Evolutionary conservation across 1,284 basidiomycete genomes (phyloP).

Genomic region (Irpex sp.): DNA sequence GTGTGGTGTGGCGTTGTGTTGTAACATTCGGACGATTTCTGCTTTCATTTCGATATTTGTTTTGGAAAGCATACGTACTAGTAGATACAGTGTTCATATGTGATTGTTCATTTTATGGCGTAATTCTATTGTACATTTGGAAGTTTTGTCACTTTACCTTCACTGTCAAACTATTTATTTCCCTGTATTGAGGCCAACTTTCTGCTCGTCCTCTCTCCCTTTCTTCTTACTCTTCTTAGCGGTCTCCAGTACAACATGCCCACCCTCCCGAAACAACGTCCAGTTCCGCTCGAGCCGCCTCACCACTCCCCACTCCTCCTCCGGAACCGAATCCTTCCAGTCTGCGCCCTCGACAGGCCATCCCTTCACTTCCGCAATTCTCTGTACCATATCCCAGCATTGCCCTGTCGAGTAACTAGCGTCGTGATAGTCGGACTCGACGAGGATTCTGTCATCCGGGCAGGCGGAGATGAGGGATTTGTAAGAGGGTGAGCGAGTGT

Average conservation of each 20-base stretch:
- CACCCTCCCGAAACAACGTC: conserved; percentile 49
- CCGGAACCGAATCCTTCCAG: conserved; percentile 41
- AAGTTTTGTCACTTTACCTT: no score
- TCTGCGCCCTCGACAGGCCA: conserved; percentile 58
- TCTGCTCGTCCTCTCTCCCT: background rate
- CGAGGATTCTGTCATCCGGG: conserved; percentile 60
- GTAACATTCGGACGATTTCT: no score
- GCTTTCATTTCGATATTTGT: no score
- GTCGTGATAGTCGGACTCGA: conserved; percentile 74
- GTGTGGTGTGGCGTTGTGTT: no score
- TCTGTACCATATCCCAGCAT: conserved; percentile 69
- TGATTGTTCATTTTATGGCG: no score
- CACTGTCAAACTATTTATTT: no score
- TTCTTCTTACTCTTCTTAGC: background rate
- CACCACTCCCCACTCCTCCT: conserved; percentile 56
- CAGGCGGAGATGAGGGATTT: conserved; percentile 56
- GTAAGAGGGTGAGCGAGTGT: conserved; percentile 60
- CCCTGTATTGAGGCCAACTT: no score
- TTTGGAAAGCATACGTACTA: no score
- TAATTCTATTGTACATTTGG: no score
- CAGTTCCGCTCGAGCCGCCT: conserved; percentile 65
- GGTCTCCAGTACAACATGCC: conserved; percentile 27
- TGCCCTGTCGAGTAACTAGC: conserved; percentile 46
- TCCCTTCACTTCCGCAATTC: conserved; percentile 58
- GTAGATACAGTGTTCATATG: no score